Base-by-base conservation (phyloP, 2,329 filamentous ascomycete species). In the Paecilomyces niveus region DNA sequence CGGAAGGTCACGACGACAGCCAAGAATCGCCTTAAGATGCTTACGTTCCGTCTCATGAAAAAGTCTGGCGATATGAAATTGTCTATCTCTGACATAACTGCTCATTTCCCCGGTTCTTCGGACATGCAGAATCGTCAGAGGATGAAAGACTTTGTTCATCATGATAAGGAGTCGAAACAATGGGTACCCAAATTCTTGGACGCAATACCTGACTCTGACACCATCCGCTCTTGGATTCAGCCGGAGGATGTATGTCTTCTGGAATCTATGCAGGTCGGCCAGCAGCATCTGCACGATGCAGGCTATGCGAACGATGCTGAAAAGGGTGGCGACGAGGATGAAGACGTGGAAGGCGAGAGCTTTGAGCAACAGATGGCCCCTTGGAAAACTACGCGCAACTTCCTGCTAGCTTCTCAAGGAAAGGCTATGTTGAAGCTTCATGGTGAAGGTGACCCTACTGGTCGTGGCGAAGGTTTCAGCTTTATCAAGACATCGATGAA, bases 401-500 rank as follows among this genome's bases (percentile, higher is more conserved):
- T 99, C 75, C 84, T 97, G 59, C 89, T 97, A 64, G 94, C 94
- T 1, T 93, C 90, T 54, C 88, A 92, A 60, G 91, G 92, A 59
- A 99, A 99, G 72, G 94, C 94, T 2, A 99, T 99, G 94, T 83
- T 99, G 53, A 89, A 92, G 65, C 83, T 99, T 11, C 92, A 97
- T 66, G 94, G 94, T 21, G 90, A 95, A 64, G 94, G 94, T 58
- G 94, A 99, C 70, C 94, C 94, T 3, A 96, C 93, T 0, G 92
- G 92, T 24, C 89, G 92, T 67, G 94, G 94, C 1, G 86, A 97
- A 60, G 94, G 90, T 2, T 96, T 97, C 78, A 97, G 90, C 71
- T 97, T 99, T 73, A 92, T 99, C 73, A 92, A 94, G 70, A 97
- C 92, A 0, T 96, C 91, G 0, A 99, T 99, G 94, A 99, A 99